phyloP scores from a whole-genome alignment of 352 stramenopile species.

The Phytophthora rubi region DNA sequence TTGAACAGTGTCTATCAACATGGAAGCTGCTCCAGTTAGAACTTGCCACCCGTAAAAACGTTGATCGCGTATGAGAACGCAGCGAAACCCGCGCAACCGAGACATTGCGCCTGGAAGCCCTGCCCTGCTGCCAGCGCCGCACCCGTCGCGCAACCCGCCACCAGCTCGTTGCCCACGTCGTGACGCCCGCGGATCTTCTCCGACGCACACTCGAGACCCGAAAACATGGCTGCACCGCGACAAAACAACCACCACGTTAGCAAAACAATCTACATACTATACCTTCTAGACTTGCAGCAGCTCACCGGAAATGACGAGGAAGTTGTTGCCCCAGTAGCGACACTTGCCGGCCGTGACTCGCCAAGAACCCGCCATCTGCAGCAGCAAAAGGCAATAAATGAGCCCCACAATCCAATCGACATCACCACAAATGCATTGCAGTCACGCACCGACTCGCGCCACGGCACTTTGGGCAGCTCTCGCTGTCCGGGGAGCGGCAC shows the following conservation, averaged over 20 bases:
- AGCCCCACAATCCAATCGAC: neutral
- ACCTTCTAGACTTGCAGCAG: neutral
- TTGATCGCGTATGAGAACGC: constrained; percentile 93
- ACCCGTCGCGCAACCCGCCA: constrained; percentile 95
- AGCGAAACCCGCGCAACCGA: constrained; percentile 94
- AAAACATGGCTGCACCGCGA: constrained; percentile 89
- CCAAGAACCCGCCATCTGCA: constrained; percentile 71
- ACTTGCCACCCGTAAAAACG: constrained; percentile 82
- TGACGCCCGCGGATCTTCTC: constrained; percentile 95
- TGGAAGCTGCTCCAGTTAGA: constrained; percentile 38
- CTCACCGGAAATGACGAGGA: constrained; percentile 84
- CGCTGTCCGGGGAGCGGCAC: constrained; percentile 81
- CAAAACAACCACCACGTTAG: neutral
- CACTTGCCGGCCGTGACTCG: constrained; percentile 78
- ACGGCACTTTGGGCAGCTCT: constrained; percentile 81
- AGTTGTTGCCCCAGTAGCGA: constrained; percentile 88
- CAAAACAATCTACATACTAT: too few species aligned
- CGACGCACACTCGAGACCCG: constrained; percentile 92
- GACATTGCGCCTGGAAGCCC: constrained; percentile 92
- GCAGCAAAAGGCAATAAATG: neutral
- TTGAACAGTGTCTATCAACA: constrained; percentile 27
- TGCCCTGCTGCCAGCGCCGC: constrained; percentile 94
- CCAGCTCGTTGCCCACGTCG: constrained; percentile 95
- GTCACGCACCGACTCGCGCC: constrained; percentile 66
- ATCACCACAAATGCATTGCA: neutral